These are phyloP conservation scores for Apiospora rasikravindrae DNA, from an alignment of 2,329 filamentous ascomycete genomes.

Conservation along the genomic window DNA sequence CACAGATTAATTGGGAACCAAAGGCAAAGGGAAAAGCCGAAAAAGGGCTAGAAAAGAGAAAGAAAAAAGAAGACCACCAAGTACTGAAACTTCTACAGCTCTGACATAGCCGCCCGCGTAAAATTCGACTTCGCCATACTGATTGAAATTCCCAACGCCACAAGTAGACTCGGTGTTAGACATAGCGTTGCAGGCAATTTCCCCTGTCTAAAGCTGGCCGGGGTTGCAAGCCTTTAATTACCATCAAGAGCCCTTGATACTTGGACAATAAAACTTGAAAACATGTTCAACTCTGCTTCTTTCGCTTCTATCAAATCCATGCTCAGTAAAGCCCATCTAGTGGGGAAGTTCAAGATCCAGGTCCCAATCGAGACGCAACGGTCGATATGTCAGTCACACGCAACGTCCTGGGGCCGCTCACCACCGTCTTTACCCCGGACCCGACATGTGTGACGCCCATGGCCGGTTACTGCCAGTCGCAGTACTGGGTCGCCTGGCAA, in stretches of 20 bases:
- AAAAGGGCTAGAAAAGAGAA: too few species aligned
- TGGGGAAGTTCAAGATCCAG: not conserved
- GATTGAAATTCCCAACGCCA: too few species aligned
- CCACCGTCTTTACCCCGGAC: conserved; percentile 12
- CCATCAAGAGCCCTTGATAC: not conserved
- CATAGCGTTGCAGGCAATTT: not conserved
- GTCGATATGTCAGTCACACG: not conserved
- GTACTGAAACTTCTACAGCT: too few species aligned
- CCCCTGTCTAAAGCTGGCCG: not conserved
- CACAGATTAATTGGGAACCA: too few species aligned
- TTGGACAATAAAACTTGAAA: not conserved
- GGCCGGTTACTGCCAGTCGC: not conserved
- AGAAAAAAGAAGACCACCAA: too few species aligned
- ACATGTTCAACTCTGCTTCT: not conserved
- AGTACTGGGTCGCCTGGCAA: not conserved
- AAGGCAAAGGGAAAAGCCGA: too few species aligned
- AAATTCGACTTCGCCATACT: too few species aligned
- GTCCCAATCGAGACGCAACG: not conserved
- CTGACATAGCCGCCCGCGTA: too few species aligned
- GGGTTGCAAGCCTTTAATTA: not conserved
- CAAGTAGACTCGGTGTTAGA: not conserved
- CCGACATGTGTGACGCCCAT: conserved; percentile 10
- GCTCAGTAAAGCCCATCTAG: not conserved
- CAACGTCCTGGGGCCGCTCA: conserved; percentile 17
- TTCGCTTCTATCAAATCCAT: not conserved